Evolutionary conservation across 192 early-diverging fungal species (phyloP).

Genomic region (Coemansia sp.): DNA sequence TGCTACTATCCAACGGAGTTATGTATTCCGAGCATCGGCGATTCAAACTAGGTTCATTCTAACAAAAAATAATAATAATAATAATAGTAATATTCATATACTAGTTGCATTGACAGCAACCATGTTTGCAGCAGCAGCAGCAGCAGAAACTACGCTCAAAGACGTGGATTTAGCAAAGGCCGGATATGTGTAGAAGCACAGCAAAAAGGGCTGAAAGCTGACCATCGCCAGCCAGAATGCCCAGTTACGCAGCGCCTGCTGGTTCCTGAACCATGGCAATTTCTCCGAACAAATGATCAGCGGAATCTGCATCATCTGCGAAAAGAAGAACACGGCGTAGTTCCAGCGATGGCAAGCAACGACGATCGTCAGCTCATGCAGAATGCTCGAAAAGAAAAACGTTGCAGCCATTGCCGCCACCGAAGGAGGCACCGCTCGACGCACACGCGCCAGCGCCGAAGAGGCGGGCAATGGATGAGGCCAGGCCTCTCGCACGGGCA

Average conservation of each 20-base stretch:
- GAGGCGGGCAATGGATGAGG: not conserved
- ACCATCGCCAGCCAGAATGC: constrained; percentile 94
- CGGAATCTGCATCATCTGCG: constrained; percentile 75
- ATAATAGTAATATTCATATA: not conserved
- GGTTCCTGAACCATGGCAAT: constrained; percentile 60
- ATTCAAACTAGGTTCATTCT: constrained; percentile 31
- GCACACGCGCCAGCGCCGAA: not conserved
- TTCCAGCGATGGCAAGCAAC: constrained; percentile 50
- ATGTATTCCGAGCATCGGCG: constrained; percentile 36
- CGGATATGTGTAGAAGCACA: constrained; percentile 66
- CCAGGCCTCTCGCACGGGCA: constrained; percentile 70
- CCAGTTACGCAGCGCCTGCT: constrained; percentile 73
- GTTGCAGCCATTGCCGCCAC: constrained; percentile 51
- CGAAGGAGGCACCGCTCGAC: constrained; percentile 30
- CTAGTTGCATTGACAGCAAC: not conserved
- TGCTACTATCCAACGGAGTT: constrained; percentile 34
- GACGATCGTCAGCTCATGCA: constrained; percentile 47
- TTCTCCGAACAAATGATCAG: constrained; percentile 70
- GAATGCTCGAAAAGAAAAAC: constrained; percentile 55
- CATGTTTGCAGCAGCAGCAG: not conserved
- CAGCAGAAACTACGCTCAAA: not conserved
- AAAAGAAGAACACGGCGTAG: constrained; percentile 52
- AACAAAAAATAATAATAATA: not conserved
- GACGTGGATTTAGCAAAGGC: constrained; percentile 30
- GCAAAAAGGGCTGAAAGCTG: constrained; percentile 76